These are phyloP conservation scores for Babesia caballi DNA, from an alignment of 169 alveolate species.

Conservation along the genomic window DNA sequence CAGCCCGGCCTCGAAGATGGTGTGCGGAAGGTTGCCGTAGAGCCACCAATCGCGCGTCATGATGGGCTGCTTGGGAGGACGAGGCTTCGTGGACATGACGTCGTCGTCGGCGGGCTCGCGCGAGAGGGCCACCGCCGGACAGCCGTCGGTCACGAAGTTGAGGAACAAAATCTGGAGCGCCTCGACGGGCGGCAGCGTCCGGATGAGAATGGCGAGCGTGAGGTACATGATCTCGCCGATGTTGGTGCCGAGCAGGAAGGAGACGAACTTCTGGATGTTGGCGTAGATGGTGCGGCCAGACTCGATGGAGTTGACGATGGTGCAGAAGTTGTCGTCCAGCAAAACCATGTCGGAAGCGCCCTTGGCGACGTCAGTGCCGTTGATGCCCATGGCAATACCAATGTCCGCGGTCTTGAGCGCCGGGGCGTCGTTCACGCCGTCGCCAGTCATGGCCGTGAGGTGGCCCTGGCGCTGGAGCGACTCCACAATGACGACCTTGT, in stretches of 20 bases:
- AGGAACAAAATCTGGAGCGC: slow-evolving; percentile 87
- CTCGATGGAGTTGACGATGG: slow-evolving; percentile 86
- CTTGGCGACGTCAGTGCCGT: slow-evolving; percentile 89
- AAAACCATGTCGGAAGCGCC: slow-evolving; percentile 83
- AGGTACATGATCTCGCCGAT: slow-evolving; percentile 87
- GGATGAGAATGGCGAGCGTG: slow-evolving; percentile 79
- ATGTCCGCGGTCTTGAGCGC: slow-evolving; percentile 88
- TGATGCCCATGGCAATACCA: slow-evolving; percentile 94
- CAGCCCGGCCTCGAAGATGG: slow-evolving; percentile 84
- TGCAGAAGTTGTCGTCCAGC: slow-evolving; percentile 84
- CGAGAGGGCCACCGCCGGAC: slow-evolving; percentile 92
- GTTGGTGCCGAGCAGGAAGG: slow-evolving; percentile 89
- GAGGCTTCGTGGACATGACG: slow-evolving; percentile 85
- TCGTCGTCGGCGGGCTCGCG: slow-evolving; percentile 88
- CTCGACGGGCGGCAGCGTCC: slow-evolving; percentile 87
- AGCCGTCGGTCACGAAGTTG: slow-evolving; percentile 88
- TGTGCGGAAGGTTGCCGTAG: slow-evolving; percentile 87
- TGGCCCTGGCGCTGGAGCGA: slow-evolving; percentile 86
- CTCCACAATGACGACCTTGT: slow-evolving; percentile 87
- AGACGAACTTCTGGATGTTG: slow-evolving; percentile 91
- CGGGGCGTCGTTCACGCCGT: slow-evolving; percentile 90
- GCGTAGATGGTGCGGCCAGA: slow-evolving; percentile 89
- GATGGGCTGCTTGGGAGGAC: slow-evolving; percentile 84
- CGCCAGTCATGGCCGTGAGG: slow-evolving; percentile 90
- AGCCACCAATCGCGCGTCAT: slow-evolving; percentile 90